Evolutionary conservation across 169 alveolate genomes (phyloP).

Genomic region (Amoebophrya sp.): DNA sequence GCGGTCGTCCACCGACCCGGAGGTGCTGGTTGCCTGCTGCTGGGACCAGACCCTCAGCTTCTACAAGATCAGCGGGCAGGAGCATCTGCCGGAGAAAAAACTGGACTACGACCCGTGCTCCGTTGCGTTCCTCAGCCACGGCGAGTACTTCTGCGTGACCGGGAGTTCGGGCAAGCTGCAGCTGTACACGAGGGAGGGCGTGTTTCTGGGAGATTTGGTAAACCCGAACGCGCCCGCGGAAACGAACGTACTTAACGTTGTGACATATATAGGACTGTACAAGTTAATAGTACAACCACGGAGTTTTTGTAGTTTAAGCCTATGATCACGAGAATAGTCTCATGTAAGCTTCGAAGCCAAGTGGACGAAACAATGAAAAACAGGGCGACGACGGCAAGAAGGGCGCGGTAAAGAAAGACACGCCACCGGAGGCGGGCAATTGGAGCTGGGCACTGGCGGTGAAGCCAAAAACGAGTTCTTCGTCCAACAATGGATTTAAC

Average conservation of each 20-base stretch:
- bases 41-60: constrained; percentile 71
- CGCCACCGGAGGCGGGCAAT: background rate
- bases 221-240: constrained; percentile 3
- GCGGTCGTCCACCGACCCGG: background rate
- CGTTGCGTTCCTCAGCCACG: constrained; percentile 43
- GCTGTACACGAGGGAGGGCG: constrained; percentile 77
- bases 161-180: constrained; percentile 71
- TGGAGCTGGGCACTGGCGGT: constrained; percentile 9
- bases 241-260: background rate
- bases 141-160: constrained; percentile 65
- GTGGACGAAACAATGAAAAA: too few species aligned
- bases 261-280: too few species aligned
- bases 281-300: background rate
- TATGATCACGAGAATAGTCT: too few species aligned
- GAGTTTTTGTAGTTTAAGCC: too few species aligned
- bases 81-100: constrained; percentile 53
- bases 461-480: background rate
- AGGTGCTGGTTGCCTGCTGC: constrained; percentile 67
- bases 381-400: too few species aligned
- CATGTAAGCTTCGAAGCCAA: too few species aligned
- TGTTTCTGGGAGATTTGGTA: constrained; percentile 56
- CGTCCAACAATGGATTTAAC: constrained; percentile 31
- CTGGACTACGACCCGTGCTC: constrained; percentile 69
- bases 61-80: constrained; percentile 57
- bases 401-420: too few species aligned